Base-by-base conservation (phyloP, 2,329 filamentous ascomycete species). In the Fusarium pininemorale region DNA sequence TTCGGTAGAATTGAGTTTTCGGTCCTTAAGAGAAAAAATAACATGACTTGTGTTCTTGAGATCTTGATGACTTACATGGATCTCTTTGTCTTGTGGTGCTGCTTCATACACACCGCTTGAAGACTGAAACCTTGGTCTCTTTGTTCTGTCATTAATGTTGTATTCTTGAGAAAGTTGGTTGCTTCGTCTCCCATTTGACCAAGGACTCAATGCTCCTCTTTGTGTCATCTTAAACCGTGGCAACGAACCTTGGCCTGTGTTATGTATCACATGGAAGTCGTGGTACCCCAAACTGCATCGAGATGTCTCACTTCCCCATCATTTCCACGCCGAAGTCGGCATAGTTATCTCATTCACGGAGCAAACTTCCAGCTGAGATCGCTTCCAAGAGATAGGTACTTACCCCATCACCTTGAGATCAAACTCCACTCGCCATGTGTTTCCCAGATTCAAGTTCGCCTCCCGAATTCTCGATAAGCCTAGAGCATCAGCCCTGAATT, bases 371-470 rank as follows among this genome's bases (percentile, higher is more conserved):
- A 56, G 13, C 55, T 42, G n/a, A 39, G n/a, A 39, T 54, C 45
- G 18, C 16, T 41, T 61, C 35, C 28, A 50, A 9, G 24, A 50
- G 24, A 37, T 47, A 50, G 18, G 30, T 47, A 55, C 45, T 37
- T 61, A 51, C 42, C 58, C 71, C 50, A 47, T 39, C 47, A 69
- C 28, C 56, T 60, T 18, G 15, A 58, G 35, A 60, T 66, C 45
- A 60, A 69, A 69, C 59, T 69, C 68, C 72, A 73, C 72, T 50
- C 53, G 72, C 72, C 72, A 75, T 75, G 72, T 75, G 72, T 55
- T 66, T 58, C 26, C 16, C 20, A 54, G 54, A 48, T 61, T 66
- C 59, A 65, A 62, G 51, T 74, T 59, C 63, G 42, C 30, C 54
- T 56, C 37, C 30, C 30, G 35, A 53, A 35, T 44, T 66, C 28